Conservation (phyloP, 2,329 filamentous ascomycete species). For the Aureobasidium vineae region DNA sequence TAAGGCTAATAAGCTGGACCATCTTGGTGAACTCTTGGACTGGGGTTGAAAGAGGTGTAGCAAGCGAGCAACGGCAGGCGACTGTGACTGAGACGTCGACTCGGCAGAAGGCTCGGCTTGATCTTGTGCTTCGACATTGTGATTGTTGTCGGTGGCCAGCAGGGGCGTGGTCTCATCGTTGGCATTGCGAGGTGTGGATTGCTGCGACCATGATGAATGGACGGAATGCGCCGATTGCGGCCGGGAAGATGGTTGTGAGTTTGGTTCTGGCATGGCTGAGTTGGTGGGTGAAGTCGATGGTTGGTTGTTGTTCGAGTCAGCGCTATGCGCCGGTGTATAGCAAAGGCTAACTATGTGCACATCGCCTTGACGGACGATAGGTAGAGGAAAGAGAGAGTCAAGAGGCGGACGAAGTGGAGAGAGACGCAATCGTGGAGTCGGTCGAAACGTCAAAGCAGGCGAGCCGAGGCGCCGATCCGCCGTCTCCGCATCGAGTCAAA, state of each 20-base stretch:
- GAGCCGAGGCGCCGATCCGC: slow-evolving; percentile 11
- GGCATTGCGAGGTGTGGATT: slow-evolving; percentile 36
- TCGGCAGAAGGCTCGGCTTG: not conserved
- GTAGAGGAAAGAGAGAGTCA: not conserved
- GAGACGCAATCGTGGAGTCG: not conserved
- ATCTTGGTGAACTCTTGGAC: slow-evolving; percentile 50
- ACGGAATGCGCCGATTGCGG: slow-evolving; percentile 38
- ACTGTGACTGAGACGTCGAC: slow-evolving; percentile 26
- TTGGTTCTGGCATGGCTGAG: slow-evolving; percentile 2
- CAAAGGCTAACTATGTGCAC: not conserved
- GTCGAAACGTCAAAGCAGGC: slow-evolving; percentile 8
- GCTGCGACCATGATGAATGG: slow-evolving; percentile 31
- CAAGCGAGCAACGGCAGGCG: slow-evolving; percentile 41
- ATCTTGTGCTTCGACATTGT: slow-evolving; percentile 27
- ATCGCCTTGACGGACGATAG: not conserved
- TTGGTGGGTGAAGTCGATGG: no score
- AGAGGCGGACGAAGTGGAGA: slow-evolving; percentile 13
- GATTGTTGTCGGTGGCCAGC: slow-evolving; percentile 33
- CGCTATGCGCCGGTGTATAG: not conserved
- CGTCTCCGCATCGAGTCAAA: not conserved
- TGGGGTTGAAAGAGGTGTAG: slow-evolving; percentile 38
- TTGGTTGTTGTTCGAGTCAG: not conserved
- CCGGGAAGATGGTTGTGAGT: slow-evolving; percentile 35
- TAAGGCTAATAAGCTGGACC: slow-evolving; percentile 78
- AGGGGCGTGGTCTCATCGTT: slow-evolving; percentile 45